phyloP scores from a whole-genome alignment of 164 flowering plant species.

The Dillenia suffruticosa region DNA sequence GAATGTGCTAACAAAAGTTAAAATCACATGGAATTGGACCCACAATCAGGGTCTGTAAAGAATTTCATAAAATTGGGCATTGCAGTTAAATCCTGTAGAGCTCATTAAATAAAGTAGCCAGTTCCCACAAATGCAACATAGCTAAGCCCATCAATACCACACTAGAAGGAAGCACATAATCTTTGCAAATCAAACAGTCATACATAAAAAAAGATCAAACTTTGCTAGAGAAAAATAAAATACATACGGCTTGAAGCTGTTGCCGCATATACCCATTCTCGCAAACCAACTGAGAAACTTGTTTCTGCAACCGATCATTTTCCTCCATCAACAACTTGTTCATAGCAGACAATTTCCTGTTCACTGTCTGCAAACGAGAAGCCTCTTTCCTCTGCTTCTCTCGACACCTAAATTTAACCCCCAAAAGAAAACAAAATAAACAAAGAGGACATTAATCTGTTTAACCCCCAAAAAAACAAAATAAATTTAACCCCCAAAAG shows the following conservation, averaged over 20 bases:
- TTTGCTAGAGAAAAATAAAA: not conserved
- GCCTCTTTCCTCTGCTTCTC: constrained; percentile 85
- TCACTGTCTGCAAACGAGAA: constrained; percentile 69
- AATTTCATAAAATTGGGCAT: not conserved
- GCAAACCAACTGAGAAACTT: constrained; percentile 78
- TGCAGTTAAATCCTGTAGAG: too few relatives aligned
- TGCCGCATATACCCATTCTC: constrained; percentile 76
- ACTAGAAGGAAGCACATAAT: not conserved
- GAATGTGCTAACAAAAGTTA: too few relatives aligned
- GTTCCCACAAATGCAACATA: not conserved
- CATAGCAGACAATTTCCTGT: constrained; percentile 72
- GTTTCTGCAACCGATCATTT: constrained; percentile 76
- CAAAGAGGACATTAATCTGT: not conserved
- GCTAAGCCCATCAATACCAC: not conserved
- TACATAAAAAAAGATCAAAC: not conserved
- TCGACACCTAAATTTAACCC: constrained; percentile 47
- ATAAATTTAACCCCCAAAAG: constrained; percentile 19
- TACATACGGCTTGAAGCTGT: constrained; percentile 47
- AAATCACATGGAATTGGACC: too few relatives aligned
- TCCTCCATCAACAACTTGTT: constrained; percentile 86
- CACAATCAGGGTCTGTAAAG: too few relatives aligned
- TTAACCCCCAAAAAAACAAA: constrained; percentile 2
- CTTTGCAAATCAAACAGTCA: not conserved
- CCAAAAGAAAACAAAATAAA: constrained; percentile 2
- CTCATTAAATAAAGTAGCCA: too few relatives aligned